These are phyloP conservation scores for Lupinus albus DNA, from an alignment of 306 rosid genomes.

Conservation along the genomic window DNA sequence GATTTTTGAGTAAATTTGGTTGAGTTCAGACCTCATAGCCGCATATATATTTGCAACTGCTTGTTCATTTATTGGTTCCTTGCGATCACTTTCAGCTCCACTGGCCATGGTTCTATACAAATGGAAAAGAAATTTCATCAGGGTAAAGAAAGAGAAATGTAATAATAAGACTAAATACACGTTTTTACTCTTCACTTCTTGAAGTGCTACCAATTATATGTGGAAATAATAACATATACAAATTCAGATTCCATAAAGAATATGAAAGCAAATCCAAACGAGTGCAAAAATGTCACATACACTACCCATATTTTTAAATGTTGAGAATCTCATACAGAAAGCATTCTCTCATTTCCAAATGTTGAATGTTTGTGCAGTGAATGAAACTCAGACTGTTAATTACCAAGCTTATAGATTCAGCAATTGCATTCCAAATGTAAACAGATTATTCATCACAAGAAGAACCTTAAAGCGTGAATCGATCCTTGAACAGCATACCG, in stretches of 20 bases:
- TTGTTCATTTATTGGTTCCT: slow-evolving; percentile 84
- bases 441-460: not conserved
- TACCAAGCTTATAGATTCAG: slow-evolving; percentile 4
- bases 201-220: not conserved
- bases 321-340: slow-evolving; percentile 16
- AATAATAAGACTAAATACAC: slow-evolving; percentile 22
- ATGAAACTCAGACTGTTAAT: not conserved
- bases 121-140: slow-evolving; percentile 11
- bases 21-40: slow-evolving; percentile 82
- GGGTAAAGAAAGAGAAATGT: slow-evolving; percentile 15
- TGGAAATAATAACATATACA: not conserved
- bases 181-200: not conserved
- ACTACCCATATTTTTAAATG: not conserved
- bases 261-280: not conserved
- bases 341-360: not conserved
- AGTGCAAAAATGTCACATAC: not conserved
- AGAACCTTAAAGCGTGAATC: not conserved
- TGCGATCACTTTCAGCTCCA: slow-evolving; percentile 58
- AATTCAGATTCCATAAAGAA: slow-evolving; percentile 1
- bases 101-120: slow-evolving; percentile 64
- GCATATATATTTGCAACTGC: slow-evolving; percentile 83
- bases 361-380: not conserved
- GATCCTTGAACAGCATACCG: slow-evolving; percentile 5
- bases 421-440: no score
- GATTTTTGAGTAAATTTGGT: slow-evolving; percentile 90